Base-by-base conservation (phyloP, 257 asterid genomes). In the Penstemon eatonii region DNA sequence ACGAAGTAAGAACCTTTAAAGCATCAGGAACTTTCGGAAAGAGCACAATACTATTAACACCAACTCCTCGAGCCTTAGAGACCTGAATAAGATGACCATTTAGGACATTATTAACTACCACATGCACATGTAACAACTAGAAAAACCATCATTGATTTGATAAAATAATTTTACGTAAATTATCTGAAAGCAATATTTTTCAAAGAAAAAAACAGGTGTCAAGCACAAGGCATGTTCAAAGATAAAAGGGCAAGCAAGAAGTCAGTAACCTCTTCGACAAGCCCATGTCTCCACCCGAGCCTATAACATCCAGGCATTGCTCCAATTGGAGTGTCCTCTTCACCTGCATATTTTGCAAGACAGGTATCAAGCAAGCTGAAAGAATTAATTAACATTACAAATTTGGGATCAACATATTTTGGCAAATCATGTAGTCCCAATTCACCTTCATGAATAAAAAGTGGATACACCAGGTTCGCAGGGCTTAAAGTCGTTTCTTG, bases 301-400 rank as follows among this genome's bases (percentile, higher is more conserved):
- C 99, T 85, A 69, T 85, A 93, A 72, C 99, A 93, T 66, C 99
- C 97, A 18, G 99, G 99, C 99, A 94, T 94, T 57, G 99, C 97
- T 77, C 97, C 97, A 71, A 94, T 94, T 42, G 97, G 96, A 13
- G 91, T 87, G 76, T 93, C 97, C 77, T 90, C 96, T 80, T 88
- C 96, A 73, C 99, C 99, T 93, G 84, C 67, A 73, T 70, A 57
- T 43, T 39, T 61, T 57, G 52, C 51, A 63, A 62, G 51, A 75
- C 44, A 13, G 18, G 43, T 42, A 65, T 68, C 63, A 10, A 72
- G 52, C 18, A 58, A 37, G 46, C 9, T n/a, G 54, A 52, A 66
- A 69, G 18, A 73, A 46, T 53, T 18, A 5, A 7, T 19, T 8
- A 13, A 40, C 55, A 40, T 36, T 44, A 59, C 62, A 33, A 25